Percentiles rank a stretch among this genome's conserved stretches.
Conservation (phyloP, 306 rosid species). For the Cucumis melo region DNA sequence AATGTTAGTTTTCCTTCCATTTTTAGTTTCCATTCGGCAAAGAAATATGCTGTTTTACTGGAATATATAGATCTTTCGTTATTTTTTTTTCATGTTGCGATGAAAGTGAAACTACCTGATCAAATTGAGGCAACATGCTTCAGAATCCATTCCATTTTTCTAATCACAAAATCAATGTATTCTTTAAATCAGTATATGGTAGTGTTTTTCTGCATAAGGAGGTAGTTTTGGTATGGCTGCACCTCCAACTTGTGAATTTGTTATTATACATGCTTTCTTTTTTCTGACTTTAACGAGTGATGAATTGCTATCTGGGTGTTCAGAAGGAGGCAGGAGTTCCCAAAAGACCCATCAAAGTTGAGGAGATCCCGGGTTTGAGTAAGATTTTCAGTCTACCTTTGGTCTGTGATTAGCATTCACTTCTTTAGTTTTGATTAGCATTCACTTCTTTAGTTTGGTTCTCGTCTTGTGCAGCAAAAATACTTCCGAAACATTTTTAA, state of each 20-base stretch:
- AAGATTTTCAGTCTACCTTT: slow-evolving; percentile 21
- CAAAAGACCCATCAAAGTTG: slow-evolving; percentile 45
- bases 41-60: too few relatives aligned
- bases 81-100: too few relatives aligned
- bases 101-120: too few relatives aligned
- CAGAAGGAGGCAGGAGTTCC: slow-evolving; percentile 95
- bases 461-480: not conserved
- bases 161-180: too few relatives aligned
- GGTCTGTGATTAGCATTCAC: not conserved
- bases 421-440: not conserved
- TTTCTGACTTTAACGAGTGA: not conserved
- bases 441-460: not conserved
- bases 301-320: slow-evolving; percentile 7
- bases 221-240: not conserved
- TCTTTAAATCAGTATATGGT: not conserved
- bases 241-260: not conserved
- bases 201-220: not conserved
- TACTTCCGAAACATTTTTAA: not conserved
- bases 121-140: too few relatives aligned
- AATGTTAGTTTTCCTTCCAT: too few relatives aligned
- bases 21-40: too few relatives aligned
- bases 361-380: slow-evolving; percentile 92
- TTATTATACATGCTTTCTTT: not conserved
- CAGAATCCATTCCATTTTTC: too few relatives aligned
- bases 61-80: too few relatives aligned